Base-by-base conservation (phyloP, 1,284 basidiomycete species). In the Trichosporon sp. region DNA sequence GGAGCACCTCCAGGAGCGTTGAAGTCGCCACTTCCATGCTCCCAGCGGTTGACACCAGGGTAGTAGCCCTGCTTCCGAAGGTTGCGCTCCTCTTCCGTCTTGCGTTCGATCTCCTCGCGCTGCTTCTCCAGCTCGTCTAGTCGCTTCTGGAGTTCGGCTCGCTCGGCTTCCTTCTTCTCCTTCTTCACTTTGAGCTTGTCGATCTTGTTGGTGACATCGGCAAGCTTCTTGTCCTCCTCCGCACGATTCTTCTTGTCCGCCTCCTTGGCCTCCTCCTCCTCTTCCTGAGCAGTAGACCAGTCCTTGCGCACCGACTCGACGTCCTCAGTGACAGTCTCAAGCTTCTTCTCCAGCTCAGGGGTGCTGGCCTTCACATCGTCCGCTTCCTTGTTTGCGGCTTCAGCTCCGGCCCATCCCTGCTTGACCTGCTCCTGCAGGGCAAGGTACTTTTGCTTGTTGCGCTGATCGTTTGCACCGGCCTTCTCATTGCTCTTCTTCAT, bases 151-250 rank as follows among this genome's bases (percentile, higher is more conserved):
- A 84, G 70, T 65, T 84, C 81, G 21, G 74, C 71, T 35, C 77
- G 78, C 71, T 84, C 83, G 10, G 74, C 72, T 48, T 80, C 78
- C 71, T 79, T 79, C 75, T 79, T 81, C 46, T 81, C 81, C 85
- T 90, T 89, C 83, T 89, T 89, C 78, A 77, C 84, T 79, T 89
- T 89, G 74, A 89, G 81, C 79, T 91, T 91, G 83, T 92, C 91
- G 80, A 94, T 90, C 84, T 90, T 92, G 86, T 90, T 90, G 16
- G 74, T 74, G 1, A 82, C 71, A 10, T 81, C 80, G 16, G 70
- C 72, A 7, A 83, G 68, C 64, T 80, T 79, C 71, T 80, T 80
- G 68, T 84, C 83, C 65, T 83, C 80, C 38, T 84, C 82, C 0
- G 71, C 69, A 6, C 80, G 70, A 3, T 71, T 72, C 69, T 79